A percentile compares a stretch with the other conserved stretches of the same genome.
Conservation (phyloP, 2,329 filamentous ascomycete genomes). For the Ustulina deusta region DNA sequence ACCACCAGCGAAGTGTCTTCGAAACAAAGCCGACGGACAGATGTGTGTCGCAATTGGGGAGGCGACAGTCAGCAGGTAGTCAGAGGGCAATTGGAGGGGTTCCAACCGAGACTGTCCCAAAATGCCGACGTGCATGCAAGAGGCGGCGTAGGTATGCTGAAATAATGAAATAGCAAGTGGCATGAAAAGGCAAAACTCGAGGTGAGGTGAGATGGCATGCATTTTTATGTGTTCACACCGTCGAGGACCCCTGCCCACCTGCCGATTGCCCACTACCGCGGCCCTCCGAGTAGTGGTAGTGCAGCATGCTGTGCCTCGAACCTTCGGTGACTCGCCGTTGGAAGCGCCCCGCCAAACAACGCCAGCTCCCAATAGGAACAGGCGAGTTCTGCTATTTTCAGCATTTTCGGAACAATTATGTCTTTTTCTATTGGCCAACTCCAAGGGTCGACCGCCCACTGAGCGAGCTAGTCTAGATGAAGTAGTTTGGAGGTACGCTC, state of each 20-base stretch:
- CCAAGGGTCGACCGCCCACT: neutral
- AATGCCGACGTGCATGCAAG: conserved; percentile 2
- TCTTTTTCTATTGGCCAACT: conserved; percentile 26
- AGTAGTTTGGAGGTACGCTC: neutral
- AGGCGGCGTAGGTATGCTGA: conserved; percentile 2
- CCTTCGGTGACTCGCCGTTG: conserved; percentile 31
- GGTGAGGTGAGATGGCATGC: conserved; percentile 26
- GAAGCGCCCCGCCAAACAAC: conserved; percentile 15
- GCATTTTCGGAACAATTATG: conserved; percentile 16
- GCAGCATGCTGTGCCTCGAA: conserved; percentile 30
- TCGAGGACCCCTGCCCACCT: neutral
- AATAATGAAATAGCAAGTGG: neutral
- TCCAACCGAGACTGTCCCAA: conserved; percentile 22
- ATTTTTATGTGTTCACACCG: conserved; percentile 28
- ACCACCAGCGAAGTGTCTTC: neutral
- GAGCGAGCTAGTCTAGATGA: neutral
- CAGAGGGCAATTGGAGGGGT: conserved; percentile 15
- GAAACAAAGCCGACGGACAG: neutral
- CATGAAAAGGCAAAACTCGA: conserved; percentile 5
- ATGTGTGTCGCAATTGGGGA: neutral
- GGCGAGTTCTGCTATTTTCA: conserved; percentile 21
- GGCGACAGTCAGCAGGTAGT: conserved; percentile 5
- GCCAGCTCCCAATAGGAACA: conserved; percentile 31
- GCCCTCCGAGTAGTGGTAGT: conserved; percentile 9
- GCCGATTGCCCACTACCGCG: conserved; percentile 15